Base-by-base conservation (phyloP, 1,139 yeast genomes). In the Magnusiomyces sp. region DNA sequence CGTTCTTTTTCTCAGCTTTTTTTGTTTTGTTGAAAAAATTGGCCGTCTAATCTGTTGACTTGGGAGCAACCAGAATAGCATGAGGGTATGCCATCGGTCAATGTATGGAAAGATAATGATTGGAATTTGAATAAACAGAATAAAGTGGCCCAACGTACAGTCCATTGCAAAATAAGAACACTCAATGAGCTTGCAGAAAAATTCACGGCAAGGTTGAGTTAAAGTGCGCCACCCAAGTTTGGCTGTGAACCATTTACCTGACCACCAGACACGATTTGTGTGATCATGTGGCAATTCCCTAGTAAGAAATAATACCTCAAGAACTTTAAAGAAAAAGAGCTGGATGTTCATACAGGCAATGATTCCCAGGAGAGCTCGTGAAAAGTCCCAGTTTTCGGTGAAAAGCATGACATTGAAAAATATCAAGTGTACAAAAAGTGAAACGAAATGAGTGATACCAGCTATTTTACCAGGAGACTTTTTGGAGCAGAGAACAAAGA, bases 401-500 rank as follows among this genome's bases (percentile, higher is more conserved):
- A 79, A 68, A 71, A 84, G 77, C 47, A 84, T 70, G 0, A 80
- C 57, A 57, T 83, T 87, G 62, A 87, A 78, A 47, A 72, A 71
- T 0, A 76, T 50, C 19, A 83, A 55, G 55, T 83, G 80, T 11
- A 74, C 62, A 1, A 82, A 17, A 1, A 86, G 74, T 0, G 88
- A 74, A 16, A 85, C 72, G 69, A 95, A 95, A 66, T 90, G 98
- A 31, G 97, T 94, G 64, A 89, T 71, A 59, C 85, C 95, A 33
- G 98, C 97, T 75, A 88, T 78, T 44, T 84, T 90, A 19, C 96
- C 83, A 71, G 95, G 95, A 50, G 96, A 88, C 74, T 84, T 84
- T 77, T 87, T 88, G 74, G 97, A 89, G 71, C 96, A 89, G 71
- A 86, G 68, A 51, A 89, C 89, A 59, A 89, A 79, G 63, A 89